These are phyloP conservation scores for Entomortierella lignicola DNA, from an alignment of 192 early-diverging fungal species.

Conservation along the genomic window DNA sequence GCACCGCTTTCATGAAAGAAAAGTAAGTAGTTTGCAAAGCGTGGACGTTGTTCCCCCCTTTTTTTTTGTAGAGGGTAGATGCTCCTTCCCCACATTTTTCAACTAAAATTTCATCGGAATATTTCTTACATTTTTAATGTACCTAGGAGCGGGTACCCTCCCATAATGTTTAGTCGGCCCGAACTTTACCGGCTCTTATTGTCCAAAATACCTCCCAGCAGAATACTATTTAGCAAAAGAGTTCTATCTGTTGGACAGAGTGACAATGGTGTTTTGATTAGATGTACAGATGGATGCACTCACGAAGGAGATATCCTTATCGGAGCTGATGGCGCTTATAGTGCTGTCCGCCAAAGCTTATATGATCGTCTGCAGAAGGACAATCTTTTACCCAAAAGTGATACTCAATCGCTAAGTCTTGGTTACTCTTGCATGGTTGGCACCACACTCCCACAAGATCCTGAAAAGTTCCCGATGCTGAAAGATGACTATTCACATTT, in stretches of 20 bases:
- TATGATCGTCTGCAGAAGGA: conserved; percentile 30
- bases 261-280: conserved; percentile 30
- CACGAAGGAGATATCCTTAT: conserved; percentile 33
- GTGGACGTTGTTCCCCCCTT: background rate
- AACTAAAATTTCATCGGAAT: no score
- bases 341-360: conserved; percentile 32
- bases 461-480: conserved; percentile 26
- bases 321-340: conserved; percentile 40
- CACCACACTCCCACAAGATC: conserved; percentile 18
- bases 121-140: background rate
- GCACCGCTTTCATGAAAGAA: conserved; percentile 7
- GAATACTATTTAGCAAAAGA: conserved; percentile 17
- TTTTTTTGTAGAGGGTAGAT: background rate
- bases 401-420: conserved; percentile 1
- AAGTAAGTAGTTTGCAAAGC: background rate
- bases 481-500: conserved; percentile 22
- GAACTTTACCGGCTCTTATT: conserved; percentile 20
- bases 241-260: conserved; percentile 29
- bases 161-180: conserved; percentile 19
- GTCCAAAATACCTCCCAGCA: conserved; percentile 19
- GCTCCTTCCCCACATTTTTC: no score
- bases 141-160: conserved; percentile 12
- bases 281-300: conserved; percentile 12
- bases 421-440: conserved; percentile 29
- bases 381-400: conserved; percentile 12